These are phyloP conservation scores for Prunella vulgaris DNA, from an alignment of 257 asterid genomes.

Conservation along the genomic window DNA sequence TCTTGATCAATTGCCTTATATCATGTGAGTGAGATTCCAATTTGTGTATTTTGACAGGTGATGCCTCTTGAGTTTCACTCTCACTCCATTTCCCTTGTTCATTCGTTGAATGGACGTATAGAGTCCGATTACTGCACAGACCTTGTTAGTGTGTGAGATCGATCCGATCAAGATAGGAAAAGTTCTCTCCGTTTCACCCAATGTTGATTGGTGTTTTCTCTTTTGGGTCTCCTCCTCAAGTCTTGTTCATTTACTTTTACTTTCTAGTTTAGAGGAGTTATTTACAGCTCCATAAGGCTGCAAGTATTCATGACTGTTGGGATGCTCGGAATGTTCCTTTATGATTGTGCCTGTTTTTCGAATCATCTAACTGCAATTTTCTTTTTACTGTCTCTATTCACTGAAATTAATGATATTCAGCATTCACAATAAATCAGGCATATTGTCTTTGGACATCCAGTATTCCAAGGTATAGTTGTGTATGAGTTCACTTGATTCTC, in stretches of 20 bases:
- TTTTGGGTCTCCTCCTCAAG: background rate
- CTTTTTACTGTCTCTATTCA: background rate
- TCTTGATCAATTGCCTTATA: too few relatives aligned
- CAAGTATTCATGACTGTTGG: background rate
- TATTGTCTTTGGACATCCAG: conserved; percentile 25
- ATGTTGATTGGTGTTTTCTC: background rate
- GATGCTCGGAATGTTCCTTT: background rate
- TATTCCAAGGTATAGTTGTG: conserved; percentile 40
- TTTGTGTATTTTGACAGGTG: background rate
- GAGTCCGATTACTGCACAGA: too few relatives aligned
- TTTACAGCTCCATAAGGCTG: background rate
- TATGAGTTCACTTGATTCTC: background rate
- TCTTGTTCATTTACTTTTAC: background rate
- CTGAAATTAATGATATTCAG: background rate
- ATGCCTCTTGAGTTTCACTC: background rate
- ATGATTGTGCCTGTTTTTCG: background rate
- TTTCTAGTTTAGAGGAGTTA: too few relatives aligned
- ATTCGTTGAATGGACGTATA: background rate
- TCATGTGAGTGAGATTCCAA: too few relatives aligned
- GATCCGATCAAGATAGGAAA: background rate
- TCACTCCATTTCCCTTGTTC: background rate
- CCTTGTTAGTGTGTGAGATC: too few relatives aligned
- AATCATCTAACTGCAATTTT: background rate
- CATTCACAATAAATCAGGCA: conserved; percentile 42
- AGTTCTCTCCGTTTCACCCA: background rate